phyloP scores from a whole-genome alignment of 2,329 filamentous ascomycete genomes.

The Trichoderma gracile region DNA sequence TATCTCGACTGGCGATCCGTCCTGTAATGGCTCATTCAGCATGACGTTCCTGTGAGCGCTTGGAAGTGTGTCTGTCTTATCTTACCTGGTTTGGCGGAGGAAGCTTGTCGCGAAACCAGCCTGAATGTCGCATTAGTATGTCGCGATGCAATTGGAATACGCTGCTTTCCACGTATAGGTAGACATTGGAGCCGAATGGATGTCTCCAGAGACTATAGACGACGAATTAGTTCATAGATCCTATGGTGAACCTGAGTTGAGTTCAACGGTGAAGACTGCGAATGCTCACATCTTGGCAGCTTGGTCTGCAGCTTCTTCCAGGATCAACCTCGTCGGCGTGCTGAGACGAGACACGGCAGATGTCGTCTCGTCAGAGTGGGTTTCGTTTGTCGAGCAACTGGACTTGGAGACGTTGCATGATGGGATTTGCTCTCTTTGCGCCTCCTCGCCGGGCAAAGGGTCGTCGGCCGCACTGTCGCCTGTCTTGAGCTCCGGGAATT shows the following conservation, averaged over 20 bases:
- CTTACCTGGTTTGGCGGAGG: conserved; percentile 35
- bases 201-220: conserved; percentile 36
- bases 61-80: neutral
- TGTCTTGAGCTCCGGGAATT: conserved; percentile 32
- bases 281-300: conserved; percentile 33
- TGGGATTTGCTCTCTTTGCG: conserved; percentile 26
- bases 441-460: conserved; percentile 17
- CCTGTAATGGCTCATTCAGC: conserved; percentile 29
- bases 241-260: no score
- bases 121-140: conserved; percentile 38
- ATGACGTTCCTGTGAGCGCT: neutral
- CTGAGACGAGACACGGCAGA: conserved; percentile 5
- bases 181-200: conserved; percentile 39
- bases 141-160: conserved; percentile 40
- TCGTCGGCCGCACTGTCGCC: neutral
- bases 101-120: conserved; percentile 39
- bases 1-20: conserved; percentile 34
- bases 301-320: conserved; percentile 35
- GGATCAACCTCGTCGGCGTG: conserved; percentile 29
- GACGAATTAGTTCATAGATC: neutral
- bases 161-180: conserved; percentile 32
- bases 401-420: conserved; percentile 25
- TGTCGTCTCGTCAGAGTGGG: neutral
- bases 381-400: neutral
- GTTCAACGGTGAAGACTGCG: neutral